phyloP scores from a whole-genome alignment of 2,329 filamentous ascomycete genomes.

The Talaromyces sp. region DNA sequence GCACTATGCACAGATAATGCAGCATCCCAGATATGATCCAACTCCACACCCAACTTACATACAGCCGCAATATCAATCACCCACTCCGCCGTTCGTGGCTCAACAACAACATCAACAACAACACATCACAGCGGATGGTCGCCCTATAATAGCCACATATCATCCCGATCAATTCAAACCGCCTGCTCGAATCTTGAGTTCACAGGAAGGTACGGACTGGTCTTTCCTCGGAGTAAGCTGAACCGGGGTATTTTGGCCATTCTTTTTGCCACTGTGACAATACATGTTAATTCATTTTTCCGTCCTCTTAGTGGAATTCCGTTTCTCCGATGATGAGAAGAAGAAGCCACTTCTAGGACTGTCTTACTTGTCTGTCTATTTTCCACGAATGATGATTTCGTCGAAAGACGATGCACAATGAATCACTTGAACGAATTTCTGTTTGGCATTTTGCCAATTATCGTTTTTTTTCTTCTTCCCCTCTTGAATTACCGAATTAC shows the following conservation, averaged over 20 bases:
- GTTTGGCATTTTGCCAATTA: not conserved
- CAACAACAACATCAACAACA: slow-evolving; percentile 15
- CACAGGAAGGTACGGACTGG: slow-evolving; percentile 37
- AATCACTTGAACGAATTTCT: not conserved
- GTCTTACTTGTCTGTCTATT: not conserved
- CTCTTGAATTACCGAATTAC: not conserved
- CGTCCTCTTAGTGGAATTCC: not conserved
- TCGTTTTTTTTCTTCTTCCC: not conserved
- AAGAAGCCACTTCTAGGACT: slow-evolving; percentile 1
- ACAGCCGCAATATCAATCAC: slow-evolving; percentile 1
- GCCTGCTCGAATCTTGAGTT: slow-evolving; percentile 3
- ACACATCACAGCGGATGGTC: not conserved
- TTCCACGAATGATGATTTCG: not conserved
- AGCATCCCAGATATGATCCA: slow-evolving; percentile 18
- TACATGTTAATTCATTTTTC: not conserved
- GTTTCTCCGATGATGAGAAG: not conserved
- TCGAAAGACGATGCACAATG: not conserved
- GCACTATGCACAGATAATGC: slow-evolving; percentile 30
- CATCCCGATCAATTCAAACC: slow-evolving; percentile 3
- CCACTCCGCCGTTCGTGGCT: not conserved
- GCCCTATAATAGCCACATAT: not conserved
- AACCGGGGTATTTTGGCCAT: not conserved
- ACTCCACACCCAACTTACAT: slow-evolving; percentile 2
- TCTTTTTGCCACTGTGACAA: not conserved
- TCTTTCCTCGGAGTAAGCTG: slow-evolving; percentile 29